Evolutionary conservation across 768 basidiomycete genomes (phyloP), one percentile per base, ranked within the genome.

Genomic region (Boletellus ananas): DNA sequence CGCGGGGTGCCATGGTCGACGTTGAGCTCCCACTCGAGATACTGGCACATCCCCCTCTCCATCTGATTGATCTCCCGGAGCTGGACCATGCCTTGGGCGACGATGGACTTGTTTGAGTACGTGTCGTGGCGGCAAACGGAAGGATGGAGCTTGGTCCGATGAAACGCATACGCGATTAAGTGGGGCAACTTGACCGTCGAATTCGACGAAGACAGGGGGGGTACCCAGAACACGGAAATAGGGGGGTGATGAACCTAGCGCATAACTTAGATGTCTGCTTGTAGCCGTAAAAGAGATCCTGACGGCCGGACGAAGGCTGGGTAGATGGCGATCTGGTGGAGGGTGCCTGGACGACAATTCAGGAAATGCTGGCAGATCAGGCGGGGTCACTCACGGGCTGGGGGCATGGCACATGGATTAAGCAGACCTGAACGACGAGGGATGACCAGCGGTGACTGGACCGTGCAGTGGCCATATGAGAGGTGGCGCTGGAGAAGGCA

Each of bases 81-180:
- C n/a, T n/a, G n/a, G n/a, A n/a, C n/a, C n/a, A n/a, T 85, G 23
- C 82, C 84, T 66, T 94, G 90, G 0, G 88, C 91, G 35, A 94
- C 92, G 39, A 94, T 87, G 6, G 82, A 80, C 91, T 92, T 91
- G 78, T 94, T 94, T 14, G 87, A 90, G 66, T 94, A 94, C 0
- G 90, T 94, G 59, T 94, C 91, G 72, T 94, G 0, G 69, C 69
- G 0, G 67, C 67, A 2, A 70, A 87, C 85, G 0, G 79, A 77
- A 0, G 72, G 38, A 10, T 83, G 81, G 0, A 87, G 72, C 2
- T 84, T 75, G 0, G 84, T 88, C 35, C 87, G 76, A 59, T 87
- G 83, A 17, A 86, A 68, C 0, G 83, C 79, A 51, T 87, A 87
- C 0, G 84, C 83, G 55, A 84, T 81, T 60, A 86, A 85, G 18